Conservation (phyloP, 805 yeast species). For the Metschnikowia drakensbergensis region DNA sequence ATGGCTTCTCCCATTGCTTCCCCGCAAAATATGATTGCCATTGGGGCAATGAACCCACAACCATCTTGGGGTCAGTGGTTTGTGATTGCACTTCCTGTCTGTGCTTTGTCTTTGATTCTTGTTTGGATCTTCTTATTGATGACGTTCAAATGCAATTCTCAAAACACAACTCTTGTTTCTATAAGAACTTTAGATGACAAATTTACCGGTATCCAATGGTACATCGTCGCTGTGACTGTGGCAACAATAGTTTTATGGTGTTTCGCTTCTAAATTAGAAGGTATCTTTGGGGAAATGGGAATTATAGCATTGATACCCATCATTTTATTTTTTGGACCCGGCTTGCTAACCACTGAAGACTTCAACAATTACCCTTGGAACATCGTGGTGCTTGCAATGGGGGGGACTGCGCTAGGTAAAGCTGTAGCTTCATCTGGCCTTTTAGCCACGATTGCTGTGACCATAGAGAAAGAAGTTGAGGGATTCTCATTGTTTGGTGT, state of each 20-base stretch:
- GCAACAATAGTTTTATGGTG: conserved; percentile 50
- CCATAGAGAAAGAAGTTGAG: conserved; percentile 41
- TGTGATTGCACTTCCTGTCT: conserved; percentile 47
- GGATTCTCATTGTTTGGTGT: conserved; percentile 43
- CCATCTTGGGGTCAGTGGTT: conserved; percentile 60
- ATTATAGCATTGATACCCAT: conserved; percentile 47
- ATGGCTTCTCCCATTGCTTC: conserved; percentile 55
- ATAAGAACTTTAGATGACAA: conserved; percentile 45
- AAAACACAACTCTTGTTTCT: conserved; percentile 46
- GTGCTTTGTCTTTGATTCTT: conserved; percentile 37
- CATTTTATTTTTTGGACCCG: conserved; percentile 48
- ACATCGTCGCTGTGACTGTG: conserved; percentile 39
- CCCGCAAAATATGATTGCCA: conserved; percentile 54
- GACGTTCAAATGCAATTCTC: conserved; percentile 47
- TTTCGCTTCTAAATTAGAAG: conserved; percentile 39
- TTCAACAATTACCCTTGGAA: conserved; percentile 53
- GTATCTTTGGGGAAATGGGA: conserved; percentile 47
- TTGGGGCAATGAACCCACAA: conserved; percentile 48
- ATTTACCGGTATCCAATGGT: conserved; percentile 44
- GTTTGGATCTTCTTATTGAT: conserved; percentile 51
- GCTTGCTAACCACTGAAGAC: conserved; percentile 45
- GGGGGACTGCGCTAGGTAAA: conserved; percentile 51
- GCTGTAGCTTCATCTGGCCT: conserved; percentile 50
- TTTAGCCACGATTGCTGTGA: conserved; percentile 42
- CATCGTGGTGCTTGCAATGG: conserved; percentile 53